Evolutionary conservation across 73 alveolate species (phyloP).

Genomic region (Breviolum minutum): DNA sequence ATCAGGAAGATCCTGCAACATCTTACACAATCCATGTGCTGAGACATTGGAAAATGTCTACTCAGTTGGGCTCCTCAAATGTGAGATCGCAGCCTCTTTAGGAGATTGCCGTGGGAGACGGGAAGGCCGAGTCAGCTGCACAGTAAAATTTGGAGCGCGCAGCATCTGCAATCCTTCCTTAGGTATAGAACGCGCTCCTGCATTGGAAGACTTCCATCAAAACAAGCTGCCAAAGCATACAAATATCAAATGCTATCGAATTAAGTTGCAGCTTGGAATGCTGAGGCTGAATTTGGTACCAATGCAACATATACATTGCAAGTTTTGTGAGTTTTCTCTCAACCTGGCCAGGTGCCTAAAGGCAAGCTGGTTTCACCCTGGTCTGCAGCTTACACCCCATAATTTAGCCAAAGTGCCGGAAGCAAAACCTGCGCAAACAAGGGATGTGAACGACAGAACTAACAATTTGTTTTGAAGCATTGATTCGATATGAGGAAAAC

Average conservation of each 20-base stretch:
- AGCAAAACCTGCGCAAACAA: constrained; percentile 12
- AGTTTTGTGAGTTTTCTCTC: background rate
- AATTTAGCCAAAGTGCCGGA: constrained; percentile 5
- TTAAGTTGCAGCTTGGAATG: too few relatives aligned
- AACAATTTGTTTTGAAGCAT: too few relatives aligned
- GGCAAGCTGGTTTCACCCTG: background rate
- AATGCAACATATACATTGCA: too few relatives aligned
- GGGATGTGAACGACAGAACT: too few relatives aligned
- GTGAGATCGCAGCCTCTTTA: background rate
- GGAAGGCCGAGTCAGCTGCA: constrained; percentile 44
- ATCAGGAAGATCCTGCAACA: background rate
- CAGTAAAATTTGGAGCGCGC: constrained; percentile 73
- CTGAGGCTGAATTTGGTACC: too few relatives aligned
- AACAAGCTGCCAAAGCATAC: too few relatives aligned
- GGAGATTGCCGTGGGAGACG: background rate
- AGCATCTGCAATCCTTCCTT: constrained; percentile 34
- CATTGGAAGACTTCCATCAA: too few relatives aligned
- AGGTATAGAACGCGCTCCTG: background rate
- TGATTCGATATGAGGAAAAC: too few relatives aligned
- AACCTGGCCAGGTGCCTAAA: background rate
- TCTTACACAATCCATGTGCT: too few relatives aligned
- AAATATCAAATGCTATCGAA: too few relatives aligned
- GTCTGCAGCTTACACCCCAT: background rate
- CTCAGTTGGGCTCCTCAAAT: too few relatives aligned
- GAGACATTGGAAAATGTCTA: too few relatives aligned